phyloP scores from a whole-genome alignment of 768 basidiomycete species.

The Pilatotrama ljubarskyi region DNA sequence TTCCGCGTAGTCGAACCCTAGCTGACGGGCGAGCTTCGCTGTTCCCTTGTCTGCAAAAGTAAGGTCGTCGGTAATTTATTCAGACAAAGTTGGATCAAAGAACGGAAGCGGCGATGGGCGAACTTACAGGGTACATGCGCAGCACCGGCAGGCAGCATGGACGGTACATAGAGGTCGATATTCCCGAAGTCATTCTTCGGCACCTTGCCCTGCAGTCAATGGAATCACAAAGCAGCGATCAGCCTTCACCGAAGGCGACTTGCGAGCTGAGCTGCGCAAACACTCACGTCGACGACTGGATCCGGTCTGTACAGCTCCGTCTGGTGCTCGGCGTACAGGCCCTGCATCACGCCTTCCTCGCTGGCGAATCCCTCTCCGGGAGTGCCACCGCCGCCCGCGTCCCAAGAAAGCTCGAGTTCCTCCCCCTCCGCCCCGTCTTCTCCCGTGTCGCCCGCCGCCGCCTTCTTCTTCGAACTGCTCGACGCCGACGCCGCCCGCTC shows the following conservation, averaged over 20 bases:
- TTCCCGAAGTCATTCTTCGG: constrained; percentile 97
- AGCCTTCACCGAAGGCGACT: not conserved
- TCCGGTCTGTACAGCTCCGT: constrained; percentile 79
- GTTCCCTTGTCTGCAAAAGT: constrained; percentile 58
- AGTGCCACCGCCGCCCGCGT: not conserved
- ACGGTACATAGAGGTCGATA: constrained; percentile 91
- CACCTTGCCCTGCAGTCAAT: constrained; percentile 68
- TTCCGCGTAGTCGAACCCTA: constrained; percentile 91
- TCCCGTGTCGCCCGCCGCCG: constrained; percentile 29
- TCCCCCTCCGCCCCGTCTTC: constrained; percentile 31
- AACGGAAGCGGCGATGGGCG: not conserved
- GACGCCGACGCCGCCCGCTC: constrained; percentile 21
- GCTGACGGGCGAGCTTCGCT: constrained; percentile 82
- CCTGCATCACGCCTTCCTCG: constrained; percentile 72
- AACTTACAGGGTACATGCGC: constrained; percentile 88
- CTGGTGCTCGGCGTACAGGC: constrained; percentile 81
- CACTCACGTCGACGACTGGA: constrained; percentile 80
- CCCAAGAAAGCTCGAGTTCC: constrained; percentile 1
- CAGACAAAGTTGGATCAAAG: not conserved
- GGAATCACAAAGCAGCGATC: not conserved
- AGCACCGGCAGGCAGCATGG: constrained; percentile 90
- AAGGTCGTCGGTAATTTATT: not conserved
- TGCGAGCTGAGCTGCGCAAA: not conserved
- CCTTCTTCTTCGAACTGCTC: constrained; percentile 1
- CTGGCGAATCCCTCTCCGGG: constrained; percentile 30